Base-by-base conservation (phyloP, 2,329 filamentous ascomycete species). In the Aulographum hederae region DNA sequence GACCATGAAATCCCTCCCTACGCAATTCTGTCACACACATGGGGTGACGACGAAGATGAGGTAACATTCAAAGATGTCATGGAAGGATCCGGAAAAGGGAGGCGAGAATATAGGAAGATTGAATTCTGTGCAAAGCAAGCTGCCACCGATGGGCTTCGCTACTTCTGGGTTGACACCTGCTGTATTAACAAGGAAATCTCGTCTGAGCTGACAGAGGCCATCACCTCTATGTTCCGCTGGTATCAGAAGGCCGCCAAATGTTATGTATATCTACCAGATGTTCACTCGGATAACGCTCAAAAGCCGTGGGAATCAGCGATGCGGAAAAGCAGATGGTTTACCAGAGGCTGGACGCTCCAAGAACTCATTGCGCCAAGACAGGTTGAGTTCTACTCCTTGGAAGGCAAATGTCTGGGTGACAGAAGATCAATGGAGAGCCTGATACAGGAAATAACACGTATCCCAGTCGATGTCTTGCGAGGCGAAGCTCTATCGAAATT, bases 191-290 rank as follows among this genome's bases (percentile, higher is more conserved):
- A 28, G 15, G 8, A 10, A 17, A 17, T 10, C 16, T 10, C 10
- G 8, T 6, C 6, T 16, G 27, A 28, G 27, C 12, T 28, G 8
- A 16, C 27, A 10, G 15, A 10, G 8, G 27, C 27, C 10, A 16
- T 28, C 15, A 45, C 44, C 18, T 44, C 27, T 5, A 39, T 41
- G 31, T 37, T 37, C 11, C 14, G n/a, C 28, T 42, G 34, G 40
- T 42, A 42, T 29, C 35, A 39, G 32, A 39, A 39, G 15, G 39
- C 40, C 26, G 32, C 21, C 12, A 14, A 20, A n/a, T 42, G 37
- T 37, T 42, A 42, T 33, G 39, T 38, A 31, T 39, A 38, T 31
- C 37, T 42, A 23, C 34, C 31, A n/a, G 39, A 42, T 37, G 35
- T 42, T 12, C 16, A 13, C 10, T 8, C 27, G 8, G 27, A 28